phyloP scores from a whole-genome alignment of 495 filamentous ascomycete species.

The Pseudotulostoma volvatum region DNA sequence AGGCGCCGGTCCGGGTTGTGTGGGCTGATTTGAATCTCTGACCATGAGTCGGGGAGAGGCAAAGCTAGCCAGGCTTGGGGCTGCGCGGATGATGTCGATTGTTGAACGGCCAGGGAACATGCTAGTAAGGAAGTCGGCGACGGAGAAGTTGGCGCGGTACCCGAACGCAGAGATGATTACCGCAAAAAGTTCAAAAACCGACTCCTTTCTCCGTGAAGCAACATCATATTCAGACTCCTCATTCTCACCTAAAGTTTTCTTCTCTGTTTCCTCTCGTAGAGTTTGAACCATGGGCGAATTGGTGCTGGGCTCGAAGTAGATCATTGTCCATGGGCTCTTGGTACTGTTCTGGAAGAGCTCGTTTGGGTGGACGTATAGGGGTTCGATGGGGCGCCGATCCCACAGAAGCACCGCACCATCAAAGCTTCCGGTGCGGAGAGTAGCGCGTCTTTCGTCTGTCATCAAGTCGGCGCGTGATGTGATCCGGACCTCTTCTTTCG shows the following conservation, averaged over 20 bases:
- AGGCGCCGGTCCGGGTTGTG: conserved; percentile 4
- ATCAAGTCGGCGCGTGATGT: not conserved
- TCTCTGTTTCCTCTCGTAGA: conserved; percentile 5
- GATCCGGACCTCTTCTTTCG: not conserved
- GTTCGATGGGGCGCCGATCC: conserved; percentile 47
- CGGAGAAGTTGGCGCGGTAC: conserved; percentile 8
- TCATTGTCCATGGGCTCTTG: conserved; percentile 6
- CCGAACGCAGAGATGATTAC: conserved; percentile 11
- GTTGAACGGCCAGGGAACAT: conserved; percentile 13
- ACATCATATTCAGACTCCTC: too few species aligned
- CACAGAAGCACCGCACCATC: conserved; percentile 37
- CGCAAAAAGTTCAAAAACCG: too few species aligned
- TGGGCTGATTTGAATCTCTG: conserved; percentile 10
- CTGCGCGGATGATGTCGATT: conserved; percentile 17
- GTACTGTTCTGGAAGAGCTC: conserved; percentile 42
- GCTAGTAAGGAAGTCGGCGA: conserved; percentile 12
- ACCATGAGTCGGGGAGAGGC: conserved; percentile 18
- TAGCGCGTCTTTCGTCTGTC: conserved; percentile 14
- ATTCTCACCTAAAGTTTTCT: not conserved
- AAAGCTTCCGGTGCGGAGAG: conserved; percentile 8
- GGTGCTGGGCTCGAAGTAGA: conserved; percentile 26
- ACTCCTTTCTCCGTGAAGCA: too few species aligned
- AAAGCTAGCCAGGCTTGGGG: conserved; percentile 18
- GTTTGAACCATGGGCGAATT: conserved; percentile 6
- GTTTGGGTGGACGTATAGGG: conserved; percentile 27